Evolutionary conservation across 139 green algal genomes (phyloP), one percentile per base, ranked within the genome.

Genomic region (Chlorella sp.): DNA sequence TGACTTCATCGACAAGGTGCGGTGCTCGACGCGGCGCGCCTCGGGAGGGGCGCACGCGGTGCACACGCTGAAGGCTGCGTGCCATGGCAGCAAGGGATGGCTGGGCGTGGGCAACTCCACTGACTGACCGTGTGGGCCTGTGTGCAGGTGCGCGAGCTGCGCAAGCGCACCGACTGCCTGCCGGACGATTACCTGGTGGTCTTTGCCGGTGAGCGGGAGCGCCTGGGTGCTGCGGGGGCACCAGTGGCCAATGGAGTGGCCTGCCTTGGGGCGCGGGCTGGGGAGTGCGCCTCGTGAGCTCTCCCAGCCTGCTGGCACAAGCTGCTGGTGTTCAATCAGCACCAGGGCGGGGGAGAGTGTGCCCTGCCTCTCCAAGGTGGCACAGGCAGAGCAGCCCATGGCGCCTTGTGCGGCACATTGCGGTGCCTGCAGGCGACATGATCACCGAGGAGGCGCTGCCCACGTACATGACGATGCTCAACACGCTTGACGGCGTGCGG

Each of bases 391-490:
- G 10, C 42, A 55, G 42, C n/a, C n/a, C n/a, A n/a, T n/a, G n/a
- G n/a, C n/a, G n/a, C n/a, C n/a, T n/a, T n/a, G n/a, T n/a, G n/a
- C n/a, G n/a, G n/a, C n/a, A n/a, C n/a, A n/a, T n/a, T n/a, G n/a
- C n/a, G 42, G 10, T 55, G 42, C 42, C 42, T 83, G 85, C 79
- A 78, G 88, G 88, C 51, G 93, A 97, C 80, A 96, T 94, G 89
- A 94, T 97, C 77, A 98, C 94, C 2, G 96, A 99, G 89, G 96
- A 99, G 87, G 96, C 95, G 29, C 87, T 99, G 69, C 96, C 96
- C 35, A 99, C 95, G n/a, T 99, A 99, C 87, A 98, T 98, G 95
- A 95, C 92, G 79, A 99, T 99, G 96, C 84, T 99, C 31, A 99
- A 99, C 88, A 98, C 94, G 4, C 87, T 99, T 61, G 96, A 99